A percentile compares a stretch with the other conserved stretches of the same genome.
Evolutionary conservation across 2,329 filamentous ascomycete species (phyloP).

Genomic region (Paraconiothyrium brasiliense): DNA sequence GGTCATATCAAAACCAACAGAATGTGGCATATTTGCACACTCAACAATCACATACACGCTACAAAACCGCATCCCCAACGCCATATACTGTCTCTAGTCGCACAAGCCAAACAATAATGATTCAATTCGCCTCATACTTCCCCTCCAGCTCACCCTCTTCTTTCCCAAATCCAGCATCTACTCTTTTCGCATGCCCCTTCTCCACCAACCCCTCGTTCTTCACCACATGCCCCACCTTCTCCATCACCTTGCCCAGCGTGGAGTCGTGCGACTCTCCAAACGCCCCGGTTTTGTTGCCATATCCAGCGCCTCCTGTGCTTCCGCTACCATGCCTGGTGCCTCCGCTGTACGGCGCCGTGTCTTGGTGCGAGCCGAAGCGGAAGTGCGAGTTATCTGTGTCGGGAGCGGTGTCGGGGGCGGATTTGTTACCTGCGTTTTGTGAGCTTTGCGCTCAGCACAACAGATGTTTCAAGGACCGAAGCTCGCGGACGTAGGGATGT

Average conservation of each 20-base stretch:
- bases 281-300: constrained; percentile 51
- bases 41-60: no score
- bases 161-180: constrained; percentile 36
- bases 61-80: no score
- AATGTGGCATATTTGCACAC: no score
- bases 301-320: constrained; percentile 47
- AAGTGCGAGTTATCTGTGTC: constrained; percentile 27
- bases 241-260: constrained; percentile 65
- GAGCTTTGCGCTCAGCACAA: background rate
- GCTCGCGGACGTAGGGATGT: no score
- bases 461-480: no score
- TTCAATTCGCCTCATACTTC: constrained; percentile 6
- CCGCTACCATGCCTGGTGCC: constrained; percentile 40
- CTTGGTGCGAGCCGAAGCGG: constrained; percentile 32
- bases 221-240: constrained; percentile 65
- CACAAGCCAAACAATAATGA: no score
- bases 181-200: constrained; percentile 63
- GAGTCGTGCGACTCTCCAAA: constrained; percentile 51
- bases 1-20: no score
- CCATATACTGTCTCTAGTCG: no score
- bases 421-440: constrained; percentile 43
- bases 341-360: constrained; percentile 37
- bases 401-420: constrained; percentile 22
- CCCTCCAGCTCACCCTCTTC: constrained; percentile 14
- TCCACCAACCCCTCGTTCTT: constrained; percentile 58